Percentiles rank a stretch among this genome's conserved stretches.
These are phyloP conservation scores for Zizania palustris DNA, from an alignment of 202 grass and related monocot species.

Conservation along the genomic window DNA sequence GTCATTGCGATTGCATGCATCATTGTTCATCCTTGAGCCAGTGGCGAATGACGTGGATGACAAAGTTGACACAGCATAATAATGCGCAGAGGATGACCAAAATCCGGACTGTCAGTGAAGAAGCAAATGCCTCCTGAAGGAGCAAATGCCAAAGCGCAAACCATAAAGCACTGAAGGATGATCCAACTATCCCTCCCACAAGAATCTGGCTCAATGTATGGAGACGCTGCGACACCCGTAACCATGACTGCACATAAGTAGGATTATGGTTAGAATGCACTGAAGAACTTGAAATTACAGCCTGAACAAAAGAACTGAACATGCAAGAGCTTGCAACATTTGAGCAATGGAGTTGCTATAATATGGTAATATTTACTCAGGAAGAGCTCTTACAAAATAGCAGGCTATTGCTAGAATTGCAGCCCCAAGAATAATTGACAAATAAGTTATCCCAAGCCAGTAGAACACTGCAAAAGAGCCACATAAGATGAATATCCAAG, in stretches of 20 bases:
- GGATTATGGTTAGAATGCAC: constrained; percentile 16
- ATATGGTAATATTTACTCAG: constrained; percentile 10
- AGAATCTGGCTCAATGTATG: constrained; percentile 78
- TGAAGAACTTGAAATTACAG: not conserved
- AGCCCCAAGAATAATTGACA: constrained; percentile 46
- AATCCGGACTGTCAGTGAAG: constrained; percentile 55
- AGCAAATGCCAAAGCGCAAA: constrained; percentile 69
- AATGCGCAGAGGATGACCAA: constrained; percentile 50
- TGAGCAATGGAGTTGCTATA: not conserved
- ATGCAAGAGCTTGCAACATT: constrained; percentile 7
- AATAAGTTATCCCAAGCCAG: constrained; percentile 54
- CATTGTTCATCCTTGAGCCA: constrained; percentile 58
- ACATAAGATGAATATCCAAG: constrained; percentile 13
- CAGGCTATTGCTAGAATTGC: constrained; percentile 45
- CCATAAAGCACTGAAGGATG: constrained; percentile 51
- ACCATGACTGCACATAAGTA: constrained; percentile 66
- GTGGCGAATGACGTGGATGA: constrained; percentile 50
- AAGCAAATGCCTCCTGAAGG: constrained; percentile 54
- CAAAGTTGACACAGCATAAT: constrained; percentile 45
- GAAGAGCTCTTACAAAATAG: constrained; percentile 76
- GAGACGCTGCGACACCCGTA: constrained; percentile 75
- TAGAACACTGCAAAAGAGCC: constrained; percentile 55
- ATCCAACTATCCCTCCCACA: constrained; percentile 66
- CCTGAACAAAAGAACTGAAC: not conserved
- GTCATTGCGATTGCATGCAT: not conserved